Percentiles rank a stretch among this genome's conserved stretches.
Conservation (phyloP, 148 eudicot genomes). For the Cornus kousa region DNA sequence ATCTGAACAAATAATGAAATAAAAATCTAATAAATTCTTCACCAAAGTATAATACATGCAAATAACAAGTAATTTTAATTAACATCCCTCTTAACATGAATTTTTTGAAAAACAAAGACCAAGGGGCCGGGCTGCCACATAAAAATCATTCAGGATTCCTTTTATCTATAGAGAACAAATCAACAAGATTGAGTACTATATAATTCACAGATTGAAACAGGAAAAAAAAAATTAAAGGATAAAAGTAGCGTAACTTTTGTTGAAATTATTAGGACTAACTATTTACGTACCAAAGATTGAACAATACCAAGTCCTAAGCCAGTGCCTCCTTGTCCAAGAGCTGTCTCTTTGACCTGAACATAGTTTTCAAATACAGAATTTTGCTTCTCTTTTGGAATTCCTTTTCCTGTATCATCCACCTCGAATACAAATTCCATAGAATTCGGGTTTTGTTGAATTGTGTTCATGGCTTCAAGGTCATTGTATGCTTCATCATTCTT, state of each 20-base stretch:
- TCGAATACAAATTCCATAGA: conserved; percentile 70
- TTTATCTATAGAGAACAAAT: too few species aligned
- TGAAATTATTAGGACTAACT: neutral
- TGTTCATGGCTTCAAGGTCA: conserved; percentile 27
- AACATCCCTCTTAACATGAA: too few species aligned
- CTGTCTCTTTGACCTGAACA: conserved; percentile 70
- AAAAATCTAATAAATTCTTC: too few species aligned
- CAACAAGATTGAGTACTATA: too few species aligned
- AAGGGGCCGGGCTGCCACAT: too few species aligned
- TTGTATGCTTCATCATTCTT: conserved; percentile 20
- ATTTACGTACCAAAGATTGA: conserved; percentile 62
- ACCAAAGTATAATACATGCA: too few species aligned
- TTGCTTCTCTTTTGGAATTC: conserved; percentile 75
- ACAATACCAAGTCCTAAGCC: conserved; percentile 93
- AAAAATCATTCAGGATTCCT: too few species aligned
- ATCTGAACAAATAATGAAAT: neutral
- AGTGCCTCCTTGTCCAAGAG: conserved; percentile 59
- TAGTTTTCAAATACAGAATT: conserved; percentile 68
- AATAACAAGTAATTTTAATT: too few species aligned
- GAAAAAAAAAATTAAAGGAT: neutral
- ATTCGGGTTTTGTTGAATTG: conserved; percentile 34
- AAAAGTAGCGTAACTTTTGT: neutral
- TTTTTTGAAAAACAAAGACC: too few species aligned
- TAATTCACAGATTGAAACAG: neutral
- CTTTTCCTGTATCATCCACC: conserved; percentile 82